phyloP scores from a whole-genome alignment of 1,284 basidiomycete species.

The Trametes hirsuta region DNA sequence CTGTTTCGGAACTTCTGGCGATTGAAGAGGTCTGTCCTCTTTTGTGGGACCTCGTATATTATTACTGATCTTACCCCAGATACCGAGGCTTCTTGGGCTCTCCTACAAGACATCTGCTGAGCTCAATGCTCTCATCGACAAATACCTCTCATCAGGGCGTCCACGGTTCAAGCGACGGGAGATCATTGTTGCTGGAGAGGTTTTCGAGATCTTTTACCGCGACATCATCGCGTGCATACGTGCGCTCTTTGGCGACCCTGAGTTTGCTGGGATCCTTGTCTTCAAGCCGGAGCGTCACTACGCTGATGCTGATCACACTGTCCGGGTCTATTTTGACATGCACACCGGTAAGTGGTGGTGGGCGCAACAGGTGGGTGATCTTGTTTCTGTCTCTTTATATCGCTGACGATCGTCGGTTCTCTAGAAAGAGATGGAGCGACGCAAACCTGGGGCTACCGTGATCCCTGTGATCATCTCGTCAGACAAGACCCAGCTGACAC shows the following conservation, averaged over 20 bases:
- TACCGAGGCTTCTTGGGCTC: background rate
- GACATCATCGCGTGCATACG: background rate
- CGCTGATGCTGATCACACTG: conserved; percentile 22
- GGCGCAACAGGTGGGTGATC: conserved; percentile 37
- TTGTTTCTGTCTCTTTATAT: no score
- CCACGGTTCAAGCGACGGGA: background rate
- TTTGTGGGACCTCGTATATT: no score
- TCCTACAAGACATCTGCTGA: background rate
- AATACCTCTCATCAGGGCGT: background rate
- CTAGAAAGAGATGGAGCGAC: conserved; percentile 34
- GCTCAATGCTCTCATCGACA: background rate
- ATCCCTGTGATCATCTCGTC: conserved; percentile 45
- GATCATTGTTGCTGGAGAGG: background rate
- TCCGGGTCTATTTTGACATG: conserved; percentile 21
- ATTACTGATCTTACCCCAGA: no score
- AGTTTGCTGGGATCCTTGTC: conserved; percentile 15
- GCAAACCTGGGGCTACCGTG: conserved; percentile 40
- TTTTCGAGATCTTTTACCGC: background rate
- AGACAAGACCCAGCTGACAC: conserved; percentile 21
- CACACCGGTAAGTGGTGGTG: conserved; percentile 39
- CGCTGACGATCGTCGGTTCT: no score
- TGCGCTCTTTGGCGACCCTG: conserved; percentile 8
- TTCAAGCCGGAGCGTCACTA: conserved; percentile 37
- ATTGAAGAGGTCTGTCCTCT: no score
- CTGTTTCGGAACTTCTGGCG: no score